A percentile compares a stretch with the other conserved stretches of the same genome.
Conservation (phyloP, 805 yeast genomes). For the Kregervanrija pseudodelftensis region DNA sequence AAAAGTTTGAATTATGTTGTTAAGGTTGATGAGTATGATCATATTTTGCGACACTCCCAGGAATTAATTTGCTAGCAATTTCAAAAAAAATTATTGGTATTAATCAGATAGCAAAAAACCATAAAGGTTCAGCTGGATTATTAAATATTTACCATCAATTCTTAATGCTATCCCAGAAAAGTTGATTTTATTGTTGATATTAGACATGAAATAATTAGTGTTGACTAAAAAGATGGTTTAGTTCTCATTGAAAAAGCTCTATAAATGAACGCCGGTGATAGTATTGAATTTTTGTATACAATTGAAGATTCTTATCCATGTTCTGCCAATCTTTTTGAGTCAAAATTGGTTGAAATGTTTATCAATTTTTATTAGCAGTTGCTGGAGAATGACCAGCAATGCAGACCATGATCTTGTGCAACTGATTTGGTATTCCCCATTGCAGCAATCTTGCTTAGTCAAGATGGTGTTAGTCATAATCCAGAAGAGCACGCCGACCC, state of each 20-base stretch:
- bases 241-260: constrained; percentile 20
- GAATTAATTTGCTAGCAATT: constrained; percentile 44
- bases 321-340: constrained; percentile 49
- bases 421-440: constrained; percentile 54
- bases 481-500: constrained; percentile 61
- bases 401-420: constrained; percentile 70
- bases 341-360: constrained; percentile 41
- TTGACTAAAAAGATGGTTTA: constrained; percentile 31
- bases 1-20: constrained; percentile 48
- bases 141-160: constrained; percentile 51
- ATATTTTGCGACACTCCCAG: constrained; percentile 59
- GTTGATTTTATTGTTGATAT: constrained; percentile 56
- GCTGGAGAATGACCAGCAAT: constrained; percentile 55
- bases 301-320: constrained; percentile 32
- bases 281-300: constrained; percentile 36
- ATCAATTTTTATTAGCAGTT: constrained; percentile 42
- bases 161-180: constrained; percentile 61
- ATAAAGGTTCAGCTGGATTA: constrained; percentile 54
- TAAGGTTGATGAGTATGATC: constrained; percentile 58
- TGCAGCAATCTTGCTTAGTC: constrained; percentile 67
- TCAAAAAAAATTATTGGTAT: constrained; percentile 50
- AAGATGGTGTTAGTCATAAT: constrained; percentile 60
- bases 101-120: constrained; percentile 44
- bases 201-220: no score
- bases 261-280: constrained; percentile 25